Evolutionary conservation across 163 green algal genomes (phyloP), one percentile per base, ranked within the genome.

Genomic region (Chlamydomonas reinhardtii): DNA sequence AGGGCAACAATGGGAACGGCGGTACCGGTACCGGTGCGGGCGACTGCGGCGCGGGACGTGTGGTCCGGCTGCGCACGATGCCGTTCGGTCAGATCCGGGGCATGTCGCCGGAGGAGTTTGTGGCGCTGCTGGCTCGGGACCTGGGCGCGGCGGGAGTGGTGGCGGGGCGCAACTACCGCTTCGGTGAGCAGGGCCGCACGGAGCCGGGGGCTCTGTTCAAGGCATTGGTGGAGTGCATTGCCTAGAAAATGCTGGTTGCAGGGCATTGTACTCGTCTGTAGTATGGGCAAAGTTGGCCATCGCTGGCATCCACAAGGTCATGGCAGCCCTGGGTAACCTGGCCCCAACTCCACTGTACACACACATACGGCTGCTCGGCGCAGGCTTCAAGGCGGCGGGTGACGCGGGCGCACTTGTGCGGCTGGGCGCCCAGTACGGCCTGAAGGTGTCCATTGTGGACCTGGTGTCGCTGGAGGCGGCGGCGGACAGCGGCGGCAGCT

Each of bases 131-230:
- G 27, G 92, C 91, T 14, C 5, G 90, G n/a, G 89, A 98, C 68
- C 87, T 98, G 65, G 73, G 94, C 15, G 93, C 94, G 16, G 85
- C 90, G 24, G 97, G 96, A 9, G 94, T 99, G 37, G 97, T 99
- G 39, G 95, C 97, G 22, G 97, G 97, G 15, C 31, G 83, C 16
- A 98, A 98, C 86, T 99, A 98, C 86, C 92, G 96, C 27, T 99
- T 99, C 94, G 97, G 96, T 92, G 92, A 90, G 91, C 31, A n/a
- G 52, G 32, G 24, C n/a, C n/a, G n/a, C n/a, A n/a, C n/a, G n/a
- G n/a, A n/a, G n/a, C n/a, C n/a, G n/a, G n/a, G n/a, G n/a, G n/a
- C n/a, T n/a, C n/a, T n/a, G n/a, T n/a, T n/a, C n/a, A n/a, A n/a
- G n/a, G n/a, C n/a, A n/a, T n/a, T n/a, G n/a, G n/a, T n/a, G n/a